Percentiles rank a stretch among this genome's conserved stretches.
phyloP scores from a whole-genome alignment of 73 alveolate genomes.

The Effrenium voratum region DNA sequence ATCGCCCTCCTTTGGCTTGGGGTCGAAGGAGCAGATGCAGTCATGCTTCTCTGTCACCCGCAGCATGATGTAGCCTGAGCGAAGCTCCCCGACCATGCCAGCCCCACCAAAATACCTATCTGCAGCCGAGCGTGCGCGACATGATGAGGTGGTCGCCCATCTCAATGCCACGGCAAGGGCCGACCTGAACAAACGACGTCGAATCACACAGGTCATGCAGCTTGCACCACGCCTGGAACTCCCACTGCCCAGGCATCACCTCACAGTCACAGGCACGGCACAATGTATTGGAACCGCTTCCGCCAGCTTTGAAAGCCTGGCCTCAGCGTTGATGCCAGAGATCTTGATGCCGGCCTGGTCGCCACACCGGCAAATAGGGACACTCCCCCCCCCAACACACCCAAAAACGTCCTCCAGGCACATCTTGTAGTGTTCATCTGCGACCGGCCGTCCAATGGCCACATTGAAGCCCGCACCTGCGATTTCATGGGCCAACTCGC shows the following conservation, averaged over 20 bases:
- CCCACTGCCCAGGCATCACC: slow-evolving; percentile 99
- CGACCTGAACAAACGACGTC: no score
- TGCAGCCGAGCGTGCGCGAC: no score
- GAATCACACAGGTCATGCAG: no score
- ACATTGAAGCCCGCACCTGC: slow-evolving; percentile 96
- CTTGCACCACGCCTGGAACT: no score
- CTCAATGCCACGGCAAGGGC: slow-evolving; percentile 98
- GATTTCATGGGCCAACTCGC: no score
- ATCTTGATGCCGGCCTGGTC: slow-evolving; percentile 96
- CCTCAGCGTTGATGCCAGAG: slow-evolving; percentile 98
- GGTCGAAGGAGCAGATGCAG: slow-evolving; percentile 93
- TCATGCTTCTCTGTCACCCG: slow-evolving; percentile 82
- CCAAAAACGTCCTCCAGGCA: slow-evolving; percentile 41
- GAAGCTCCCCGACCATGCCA: no score
- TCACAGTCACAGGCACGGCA: no score
- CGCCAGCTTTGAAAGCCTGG: no score
- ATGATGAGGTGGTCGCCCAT: slow-evolving; percentile 98
- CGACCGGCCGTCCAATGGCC: slow-evolving; percentile 97
- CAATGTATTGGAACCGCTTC: no score
- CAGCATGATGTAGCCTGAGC: slow-evolving; percentile 74
- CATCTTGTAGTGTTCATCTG: slow-evolving; percentile 96
- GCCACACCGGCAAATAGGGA: no score
- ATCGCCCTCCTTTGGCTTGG: slow-evolving; percentile 94
- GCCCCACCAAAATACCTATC: no score
- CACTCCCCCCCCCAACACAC: no score